These are phyloP conservation scores for Candida montana DNA, from an alignment of 805 yeast genomes.

Conservation along the genomic window DNA sequence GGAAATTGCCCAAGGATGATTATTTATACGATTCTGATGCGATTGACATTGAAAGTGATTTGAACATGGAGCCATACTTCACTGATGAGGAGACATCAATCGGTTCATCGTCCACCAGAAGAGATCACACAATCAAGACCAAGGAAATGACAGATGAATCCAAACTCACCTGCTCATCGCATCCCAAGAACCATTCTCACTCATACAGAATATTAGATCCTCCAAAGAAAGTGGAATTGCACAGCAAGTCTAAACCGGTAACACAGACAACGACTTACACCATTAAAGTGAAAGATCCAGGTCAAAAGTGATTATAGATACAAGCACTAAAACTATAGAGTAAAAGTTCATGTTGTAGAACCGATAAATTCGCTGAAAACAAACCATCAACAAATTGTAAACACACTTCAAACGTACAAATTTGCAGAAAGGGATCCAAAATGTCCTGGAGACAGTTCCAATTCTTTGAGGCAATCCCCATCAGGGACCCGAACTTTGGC, in stretches of 20 bases:
- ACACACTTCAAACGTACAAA: too few relatives aligned
- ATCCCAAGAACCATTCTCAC: too few relatives aligned
- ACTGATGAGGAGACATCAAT: constrained; percentile 3
- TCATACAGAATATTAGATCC: background rate
- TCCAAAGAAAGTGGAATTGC: background rate
- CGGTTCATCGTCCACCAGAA: background rate
- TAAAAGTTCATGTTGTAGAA: too few relatives aligned
- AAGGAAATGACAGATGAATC: background rate
- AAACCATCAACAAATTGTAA: too few relatives aligned
- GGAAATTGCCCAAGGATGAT: constrained; percentile 30
- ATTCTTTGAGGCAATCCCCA: constrained; percentile 78
- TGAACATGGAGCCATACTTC: background rate
- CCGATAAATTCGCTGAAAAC: too few relatives aligned
- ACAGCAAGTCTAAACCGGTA: background rate
- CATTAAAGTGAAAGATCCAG: background rate
- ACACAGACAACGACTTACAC: background rate
- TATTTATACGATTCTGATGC: constrained; percentile 14
- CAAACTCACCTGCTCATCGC: too few relatives aligned
- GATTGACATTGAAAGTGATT: constrained; percentile 5
- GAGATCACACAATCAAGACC: background rate
- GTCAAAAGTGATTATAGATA: too few relatives aligned
- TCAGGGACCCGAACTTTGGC: constrained; percentile 73
- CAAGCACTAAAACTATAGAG: too few relatives aligned
- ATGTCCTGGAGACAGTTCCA: constrained; percentile 75
- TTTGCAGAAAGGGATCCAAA: too few relatives aligned